Conservation (phyloP, 306 rosid genomes). For the Inga oerstediana region DNA sequence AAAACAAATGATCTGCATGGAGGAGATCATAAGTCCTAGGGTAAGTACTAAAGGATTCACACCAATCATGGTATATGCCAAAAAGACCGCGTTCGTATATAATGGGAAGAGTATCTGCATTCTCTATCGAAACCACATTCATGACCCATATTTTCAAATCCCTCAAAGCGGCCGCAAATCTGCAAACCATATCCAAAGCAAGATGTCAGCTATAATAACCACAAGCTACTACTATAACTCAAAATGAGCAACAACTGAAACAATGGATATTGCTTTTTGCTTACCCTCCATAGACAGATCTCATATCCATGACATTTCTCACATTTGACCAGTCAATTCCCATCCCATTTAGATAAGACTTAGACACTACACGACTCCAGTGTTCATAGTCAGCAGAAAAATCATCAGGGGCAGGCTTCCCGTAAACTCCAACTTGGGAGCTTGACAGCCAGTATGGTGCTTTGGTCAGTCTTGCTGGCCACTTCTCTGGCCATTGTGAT, state of each 20-base stretch:
- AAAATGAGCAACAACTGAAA: slow-evolving; percentile 9
- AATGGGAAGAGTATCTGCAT: slow-evolving; percentile 88
- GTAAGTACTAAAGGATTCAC: slow-evolving; percentile 90
- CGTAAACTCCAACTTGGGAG: slow-evolving; percentile 93
- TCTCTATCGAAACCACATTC: slow-evolving; percentile 84
- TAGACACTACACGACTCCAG: slow-evolving; percentile 82
- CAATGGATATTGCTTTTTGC: slow-evolving; percentile 50
- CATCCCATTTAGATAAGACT: slow-evolving; percentile 79
- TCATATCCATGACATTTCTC: slow-evolving; percentile 99
- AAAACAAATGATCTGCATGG: slow-evolving; percentile 96
- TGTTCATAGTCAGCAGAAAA: slow-evolving; percentile 78
- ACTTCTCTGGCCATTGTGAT: slow-evolving; percentile 85
- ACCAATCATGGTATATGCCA: slow-evolving; percentile 98
- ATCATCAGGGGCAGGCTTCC: slow-evolving; percentile 96
- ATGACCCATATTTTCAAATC: slow-evolving; percentile 90
- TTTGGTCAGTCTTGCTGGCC: slow-evolving; percentile 83
- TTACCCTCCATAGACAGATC: slow-evolving; percentile 93
- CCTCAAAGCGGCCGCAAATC: slow-evolving; percentile 95
- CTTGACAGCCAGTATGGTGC: slow-evolving; percentile 87
- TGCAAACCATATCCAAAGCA: slow-evolving; percentile 41
- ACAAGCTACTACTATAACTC: slow-evolving; percentile 23
- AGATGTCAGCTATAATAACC: slow-evolving; percentile 31
- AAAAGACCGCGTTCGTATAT: slow-evolving; percentile 93
- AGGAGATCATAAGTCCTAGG: slow-evolving; percentile 94
- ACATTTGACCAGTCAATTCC: slow-evolving; percentile 88